Percentiles rank a stretch among this genome's conserved stretches.
Conservation (phyloP, 2,329 filamentous ascomycete genomes). For the Chrysoporthe austroafricana region DNA sequence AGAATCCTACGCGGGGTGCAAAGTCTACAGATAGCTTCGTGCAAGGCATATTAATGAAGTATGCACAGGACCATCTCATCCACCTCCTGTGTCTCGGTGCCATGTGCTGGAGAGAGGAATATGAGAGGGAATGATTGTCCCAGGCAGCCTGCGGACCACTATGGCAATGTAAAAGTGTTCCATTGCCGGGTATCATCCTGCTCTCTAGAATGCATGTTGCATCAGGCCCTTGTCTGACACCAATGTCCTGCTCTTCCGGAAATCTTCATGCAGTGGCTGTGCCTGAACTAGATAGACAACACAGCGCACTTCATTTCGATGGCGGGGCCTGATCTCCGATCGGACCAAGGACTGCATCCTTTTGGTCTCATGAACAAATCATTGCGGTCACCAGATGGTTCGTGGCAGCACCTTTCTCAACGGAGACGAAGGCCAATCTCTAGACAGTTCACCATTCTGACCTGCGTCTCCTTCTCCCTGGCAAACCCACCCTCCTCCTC, state of each 20-base stretch:
- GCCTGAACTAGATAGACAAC: neutral
- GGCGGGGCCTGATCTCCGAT: neutral
- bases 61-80: too few relatives aligned
- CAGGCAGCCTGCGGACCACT: too few relatives aligned
- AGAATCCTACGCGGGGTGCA: neutral
- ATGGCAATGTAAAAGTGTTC: neutral
- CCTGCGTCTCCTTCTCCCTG: constrained; percentile 43
- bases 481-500: constrained; percentile 28
- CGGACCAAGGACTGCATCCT: neutral
- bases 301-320: neutral
- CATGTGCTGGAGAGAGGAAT: neutral
- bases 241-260: neutral
- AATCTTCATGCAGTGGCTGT: neutral
- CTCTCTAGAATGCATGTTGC: neutral
- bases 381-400: neutral
- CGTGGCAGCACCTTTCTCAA: constrained; percentile 36
- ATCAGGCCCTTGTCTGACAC: neutral
- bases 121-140: neutral
- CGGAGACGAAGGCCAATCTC: constrained; percentile 53
- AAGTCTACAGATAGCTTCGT: too few relatives aligned
- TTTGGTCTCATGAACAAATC: neutral
- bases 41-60: too few relatives aligned
- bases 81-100: too few relatives aligned
- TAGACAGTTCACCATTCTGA: constrained; percentile 55
- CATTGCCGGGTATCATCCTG: constrained; percentile 1